Base-by-base conservation (phyloP, 1,139 yeast genomes). In the Geotrichum siamense region DNA sequence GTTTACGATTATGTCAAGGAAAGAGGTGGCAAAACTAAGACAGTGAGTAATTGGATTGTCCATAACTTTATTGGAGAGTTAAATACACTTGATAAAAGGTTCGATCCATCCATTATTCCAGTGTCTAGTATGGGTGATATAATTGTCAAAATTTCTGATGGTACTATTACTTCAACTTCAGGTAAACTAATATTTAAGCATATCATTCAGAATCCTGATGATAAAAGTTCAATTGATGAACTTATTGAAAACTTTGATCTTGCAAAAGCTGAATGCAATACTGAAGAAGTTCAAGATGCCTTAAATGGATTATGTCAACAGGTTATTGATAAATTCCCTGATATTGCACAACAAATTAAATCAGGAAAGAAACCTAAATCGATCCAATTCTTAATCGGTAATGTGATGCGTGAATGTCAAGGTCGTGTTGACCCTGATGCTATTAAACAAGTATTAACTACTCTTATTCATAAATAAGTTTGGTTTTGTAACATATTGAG, bases 61-160 rank as follows among this genome's bases (percentile, higher is more conserved):
- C 93, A 91, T 62, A 91, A 85, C 51, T 64, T 87, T 27, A 58
- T 85, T 20, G 96, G 96, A 0, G 70, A 77, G 13, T 71, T 85
- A 50, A 71, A 78, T 9, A 78, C 76, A 54, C 64, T 72, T 8
- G 70, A 74, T 13, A 53, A 68, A 31, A 59, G 61, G 3, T 67
- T 80, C 32, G 46, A 46, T 23, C 37, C 43, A 13, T 31, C 45
- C 1, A 42, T 43, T 8, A 40, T 41, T 20, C 66, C 66, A 60
- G 70, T 8, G 1, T 35, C 51, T 0, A 61, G 62, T 30, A 60
- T 78, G 36, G 64, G 71, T 0, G 72, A 72, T 27, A 61, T 82
- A 23, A 63, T 79, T 38, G 46, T 53, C 1, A 49, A 66, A 3
- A 65, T 76, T 0, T 63, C 70, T 17, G 52, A 59, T n/a, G 55